Conservation (phyloP, 257 asterid genomes). For the Solanum piurae region DNA sequence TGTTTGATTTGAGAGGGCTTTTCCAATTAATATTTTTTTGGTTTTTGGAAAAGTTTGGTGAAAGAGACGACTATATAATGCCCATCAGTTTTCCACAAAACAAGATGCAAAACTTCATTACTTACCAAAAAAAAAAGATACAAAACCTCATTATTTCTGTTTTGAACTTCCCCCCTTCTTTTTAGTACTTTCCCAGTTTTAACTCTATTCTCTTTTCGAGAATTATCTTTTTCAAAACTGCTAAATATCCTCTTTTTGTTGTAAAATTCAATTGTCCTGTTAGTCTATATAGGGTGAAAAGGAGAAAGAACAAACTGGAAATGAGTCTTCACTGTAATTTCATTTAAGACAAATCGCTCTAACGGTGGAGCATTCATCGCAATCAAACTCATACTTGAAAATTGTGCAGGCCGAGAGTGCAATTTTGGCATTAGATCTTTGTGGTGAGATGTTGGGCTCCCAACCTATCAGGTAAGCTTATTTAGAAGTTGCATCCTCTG, state of each 20-base stretch:
- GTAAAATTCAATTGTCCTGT: neutral
- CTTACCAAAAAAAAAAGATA: neutral
- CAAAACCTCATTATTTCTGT: neutral
- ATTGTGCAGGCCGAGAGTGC: constrained; percentile 84
- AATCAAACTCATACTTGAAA: neutral
- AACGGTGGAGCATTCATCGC: neutral
- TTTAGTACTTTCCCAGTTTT: neutral
- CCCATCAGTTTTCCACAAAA: neutral
- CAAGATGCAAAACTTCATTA: neutral
- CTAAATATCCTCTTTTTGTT: neutral
- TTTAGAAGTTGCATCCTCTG: neutral
- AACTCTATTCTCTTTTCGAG: neutral
- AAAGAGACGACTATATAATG: neutral
- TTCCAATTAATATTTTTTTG: no score
- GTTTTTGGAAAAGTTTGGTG: neutral
- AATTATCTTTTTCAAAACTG: neutral
- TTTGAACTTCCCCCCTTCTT: neutral
- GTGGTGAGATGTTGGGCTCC: constrained; percentile 81
- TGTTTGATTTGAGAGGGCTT: neutral
- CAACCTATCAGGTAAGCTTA: constrained; percentile 63
- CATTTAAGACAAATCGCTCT: neutral
- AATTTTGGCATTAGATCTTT: constrained; percentile 78
- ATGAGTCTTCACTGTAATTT: neutral
- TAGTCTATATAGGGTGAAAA: neutral
- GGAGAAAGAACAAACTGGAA: neutral